Evolutionary conservation across 495 filamentous ascomycete genomes (phyloP), one percentile per base, ranked within the genome.

Genomic region (Podospora pseudocomata): DNA sequence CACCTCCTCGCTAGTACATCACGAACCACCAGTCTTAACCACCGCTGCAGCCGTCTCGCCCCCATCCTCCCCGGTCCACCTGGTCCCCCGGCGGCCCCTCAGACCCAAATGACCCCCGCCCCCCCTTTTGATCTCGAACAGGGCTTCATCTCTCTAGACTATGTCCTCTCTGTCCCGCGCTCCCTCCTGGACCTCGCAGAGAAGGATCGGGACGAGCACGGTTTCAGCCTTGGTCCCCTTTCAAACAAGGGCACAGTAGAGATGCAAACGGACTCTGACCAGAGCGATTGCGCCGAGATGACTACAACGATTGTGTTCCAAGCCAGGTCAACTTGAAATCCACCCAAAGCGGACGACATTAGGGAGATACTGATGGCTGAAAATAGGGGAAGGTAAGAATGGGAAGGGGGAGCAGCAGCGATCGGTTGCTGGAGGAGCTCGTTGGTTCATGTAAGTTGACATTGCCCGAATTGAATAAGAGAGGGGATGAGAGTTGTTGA

Each of bases 341-440:
- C 18, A 3, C 3, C 55, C 55, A 58, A 13, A 11, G 6, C 55
- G 55, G 18, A 58, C 6, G 6, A 58, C 55, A 20, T 26, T 7
- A 9, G 55, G 3, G 55, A 49, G 39, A 49, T 49, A 11, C 1
- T 49, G 9, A 49, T 16, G 39, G 15, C 9, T 6, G 39, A 49
- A 13, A 49, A 49, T 6, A 16, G 39, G 39, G 39, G 15, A 49
- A 49, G 9, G 39, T 6, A 11, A 49, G 39, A 49, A 49, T 49
- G 39, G 39, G 39, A 13, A 49, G 39, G 9, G 39, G 39, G 0
- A 49, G 3, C 20, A 20, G n/a, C 55, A 58, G 55, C 13, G 23
- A 58, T 58, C 5, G 23, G 55, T 58, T 58, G 55, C 6, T 26
- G 55, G 55, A 58, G n/a, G 55, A 58, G 55, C n/a, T 58, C 20